These are phyloP conservation scores for Endoconidiophora laricicola DNA, from an alignment of 2,329 filamentous ascomycete genomes.

Conservation along the genomic window DNA sequence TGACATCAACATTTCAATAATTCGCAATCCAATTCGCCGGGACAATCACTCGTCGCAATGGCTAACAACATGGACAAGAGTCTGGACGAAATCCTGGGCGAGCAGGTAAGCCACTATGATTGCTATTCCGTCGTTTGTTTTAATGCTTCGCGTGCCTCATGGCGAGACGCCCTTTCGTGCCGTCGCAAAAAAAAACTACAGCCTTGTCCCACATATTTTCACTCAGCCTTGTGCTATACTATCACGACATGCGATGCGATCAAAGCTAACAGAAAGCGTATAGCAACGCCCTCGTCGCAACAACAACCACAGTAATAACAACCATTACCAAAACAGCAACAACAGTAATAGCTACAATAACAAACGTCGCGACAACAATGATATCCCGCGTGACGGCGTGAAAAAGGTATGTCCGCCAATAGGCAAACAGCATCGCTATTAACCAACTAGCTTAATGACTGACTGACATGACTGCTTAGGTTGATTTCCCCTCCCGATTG, in stretches of 20 bases:
- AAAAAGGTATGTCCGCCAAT: conserved; percentile 53
- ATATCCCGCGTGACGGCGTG: conserved; percentile 34
- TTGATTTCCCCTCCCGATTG: conserved; percentile 11
- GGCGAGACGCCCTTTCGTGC: neutral
- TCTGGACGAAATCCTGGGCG: conserved; percentile 40
- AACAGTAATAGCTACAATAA: neutral
- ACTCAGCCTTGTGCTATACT: conserved; percentile 4
- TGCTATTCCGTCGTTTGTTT: neutral
- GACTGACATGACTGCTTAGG: conserved; percentile 1
- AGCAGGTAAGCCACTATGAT: conserved; percentile 22
- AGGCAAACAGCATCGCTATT: no score
- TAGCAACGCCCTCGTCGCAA: conserved; percentile 6
- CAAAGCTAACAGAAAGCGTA: neutral
- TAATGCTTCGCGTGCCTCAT: neutral
- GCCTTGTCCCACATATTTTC: neutral
- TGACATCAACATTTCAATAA: neutral
- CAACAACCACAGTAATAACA: neutral
- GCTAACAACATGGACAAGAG: conserved; percentile 34
- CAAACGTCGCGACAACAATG: conserved; percentile 13
- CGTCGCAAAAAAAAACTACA: neutral
- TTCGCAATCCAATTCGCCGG: neutral
- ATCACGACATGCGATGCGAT: neutral
- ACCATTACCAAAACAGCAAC: conserved; percentile 1
- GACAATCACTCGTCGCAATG: conserved; percentile 17
- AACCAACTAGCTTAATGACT: neutral